Percentiles rank a stretch among this genome's conserved stretches.
Conservation (phyloP, 179 eudicot genomes). For the Sideroxylon spinosum region DNA sequence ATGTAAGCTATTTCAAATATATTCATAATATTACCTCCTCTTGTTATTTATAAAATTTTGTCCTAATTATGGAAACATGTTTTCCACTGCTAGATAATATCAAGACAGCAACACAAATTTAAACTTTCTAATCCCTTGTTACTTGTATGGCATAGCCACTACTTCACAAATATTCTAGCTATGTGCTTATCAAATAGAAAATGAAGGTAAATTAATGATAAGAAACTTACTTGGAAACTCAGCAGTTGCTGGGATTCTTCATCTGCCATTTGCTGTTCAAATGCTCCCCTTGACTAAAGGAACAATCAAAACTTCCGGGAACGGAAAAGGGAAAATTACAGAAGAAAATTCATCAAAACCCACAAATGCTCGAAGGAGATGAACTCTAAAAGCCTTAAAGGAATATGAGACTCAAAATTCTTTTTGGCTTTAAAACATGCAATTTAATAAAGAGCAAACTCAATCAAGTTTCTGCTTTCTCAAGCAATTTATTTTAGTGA, state of each 20-base stretch:
- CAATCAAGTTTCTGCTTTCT: neutral
- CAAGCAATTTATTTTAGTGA: neutral
- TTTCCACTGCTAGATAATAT: neutral
- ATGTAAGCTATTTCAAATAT: neutral
- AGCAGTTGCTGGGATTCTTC: slow-evolving; percentile 74
- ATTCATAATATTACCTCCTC: neutral
- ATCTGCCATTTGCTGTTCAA: slow-evolving; percentile 68
- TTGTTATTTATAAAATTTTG: neutral
- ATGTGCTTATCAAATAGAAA: neutral
- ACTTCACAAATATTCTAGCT: neutral
- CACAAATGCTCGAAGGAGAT: neutral
- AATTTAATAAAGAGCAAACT: neutral
- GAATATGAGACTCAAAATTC: neutral
- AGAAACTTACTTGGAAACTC: slow-evolving; percentile 59
- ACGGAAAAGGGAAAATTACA: slow-evolving; percentile 11
- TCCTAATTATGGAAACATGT: neutral
- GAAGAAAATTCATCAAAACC: neutral
- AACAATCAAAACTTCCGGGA: slow-evolving; percentile 15
- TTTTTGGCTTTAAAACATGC: neutral
- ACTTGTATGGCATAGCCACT: neutral
- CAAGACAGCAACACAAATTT: neutral
- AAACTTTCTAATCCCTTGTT: neutral
- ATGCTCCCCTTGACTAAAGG: slow-evolving; percentile 67
- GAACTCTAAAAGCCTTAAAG: neutral
- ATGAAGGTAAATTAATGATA: neutral